Percentiles rank a stretch among this genome's conserved stretches.
These are phyloP conservation scores for Trypanosoma boissoni DNA, from an alignment of 208 protist species.

Conservation along the genomic window DNA sequence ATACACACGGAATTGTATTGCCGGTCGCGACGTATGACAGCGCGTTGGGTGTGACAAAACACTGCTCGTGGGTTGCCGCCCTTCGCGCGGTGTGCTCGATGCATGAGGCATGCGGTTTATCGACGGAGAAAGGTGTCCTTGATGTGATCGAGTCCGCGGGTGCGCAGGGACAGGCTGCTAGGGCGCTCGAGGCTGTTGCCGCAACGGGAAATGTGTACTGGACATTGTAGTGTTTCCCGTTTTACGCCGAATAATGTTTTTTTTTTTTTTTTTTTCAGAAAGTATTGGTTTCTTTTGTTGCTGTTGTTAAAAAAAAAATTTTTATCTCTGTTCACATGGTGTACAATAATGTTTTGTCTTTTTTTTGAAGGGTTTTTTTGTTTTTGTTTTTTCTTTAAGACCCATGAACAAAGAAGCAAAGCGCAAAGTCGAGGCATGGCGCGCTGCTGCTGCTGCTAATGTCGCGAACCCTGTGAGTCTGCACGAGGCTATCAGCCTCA, in stretches of 20 bases:
- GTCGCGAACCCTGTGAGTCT: slow-evolving; percentile 5
- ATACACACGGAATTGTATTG: slow-evolving; percentile 32
- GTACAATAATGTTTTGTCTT: slow-evolving; percentile 7
- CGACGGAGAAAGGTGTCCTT: slow-evolving; percentile 41
- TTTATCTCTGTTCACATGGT: too few species aligned
- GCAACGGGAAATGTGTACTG: slow-evolving; percentile 43
- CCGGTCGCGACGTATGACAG: slow-evolving; percentile 43
- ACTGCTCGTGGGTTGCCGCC: slow-evolving; percentile 45
- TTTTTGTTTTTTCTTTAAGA: slow-evolving; percentile 17
- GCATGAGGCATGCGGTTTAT: slow-evolving; percentile 40
- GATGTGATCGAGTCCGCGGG: slow-evolving; percentile 43
- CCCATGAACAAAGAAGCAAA: slow-evolving; percentile 22
- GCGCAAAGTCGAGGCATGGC: slow-evolving; percentile 41
- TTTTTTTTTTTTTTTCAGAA: slow-evolving; percentile 1
- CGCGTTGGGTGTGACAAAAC: slow-evolving; percentile 34
- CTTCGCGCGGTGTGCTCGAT: slow-evolving; percentile 54
- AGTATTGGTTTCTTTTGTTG: background rate
- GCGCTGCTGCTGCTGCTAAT: background rate
- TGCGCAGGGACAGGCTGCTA: slow-evolving; percentile 33
- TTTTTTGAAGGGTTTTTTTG: background rate
- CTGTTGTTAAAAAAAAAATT: background rate
- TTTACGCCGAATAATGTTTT: background rate
- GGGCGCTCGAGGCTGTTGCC: slow-evolving; percentile 37
- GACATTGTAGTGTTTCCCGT: slow-evolving; percentile 27
- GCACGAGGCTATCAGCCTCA: slow-evolving; percentile 33